A percentile compares a stretch with the other conserved stretches of the same genome.
phyloP scores from a whole-genome alignment of 2,329 filamentous ascomycete species.

The Ophiostoma sp. region DNA sequence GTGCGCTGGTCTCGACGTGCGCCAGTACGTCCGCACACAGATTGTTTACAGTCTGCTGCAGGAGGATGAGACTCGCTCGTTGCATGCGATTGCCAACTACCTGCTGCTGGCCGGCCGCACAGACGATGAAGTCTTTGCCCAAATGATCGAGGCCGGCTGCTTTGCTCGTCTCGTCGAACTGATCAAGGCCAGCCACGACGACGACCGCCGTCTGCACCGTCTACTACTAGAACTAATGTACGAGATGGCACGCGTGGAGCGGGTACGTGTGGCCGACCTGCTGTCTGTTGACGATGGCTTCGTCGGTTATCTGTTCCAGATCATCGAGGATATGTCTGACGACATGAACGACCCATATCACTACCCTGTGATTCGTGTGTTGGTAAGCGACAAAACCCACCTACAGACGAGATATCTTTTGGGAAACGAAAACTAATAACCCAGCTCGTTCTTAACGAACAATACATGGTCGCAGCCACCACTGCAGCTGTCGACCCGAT shows the following conservation, averaged over 20 bases:
- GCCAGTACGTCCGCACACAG: constrained; percentile 86
- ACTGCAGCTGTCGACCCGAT: constrained; percentile 47
- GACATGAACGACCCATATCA: constrained; percentile 93
- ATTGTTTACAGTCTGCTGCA: constrained; percentile 88
- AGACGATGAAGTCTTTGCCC: constrained; percentile 75
- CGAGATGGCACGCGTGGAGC: constrained; percentile 93
- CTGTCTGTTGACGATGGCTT: constrained; percentile 77
- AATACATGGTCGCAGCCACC: constrained; percentile 84
- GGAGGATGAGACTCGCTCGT: constrained; percentile 78
- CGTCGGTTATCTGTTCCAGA: constrained; percentile 76
- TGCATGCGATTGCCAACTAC: constrained; percentile 81
- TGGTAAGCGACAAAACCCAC: constrained; percentile 57
- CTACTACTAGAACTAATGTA: constrained; percentile 86
- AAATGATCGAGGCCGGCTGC: constrained; percentile 83
- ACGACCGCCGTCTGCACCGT: constrained; percentile 72
- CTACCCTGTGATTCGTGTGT: constrained; percentile 87
- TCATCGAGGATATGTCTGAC: constrained; percentile 84
- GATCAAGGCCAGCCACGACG: constrained; percentile 64
- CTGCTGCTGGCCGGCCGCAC: constrained; percentile 82
- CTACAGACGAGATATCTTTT: neutral
- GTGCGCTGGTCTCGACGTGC: constrained; percentile 62
- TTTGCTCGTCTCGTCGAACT: constrained; percentile 83
- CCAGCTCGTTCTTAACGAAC: constrained; percentile 92
- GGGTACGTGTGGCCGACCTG: constrained; percentile 74
- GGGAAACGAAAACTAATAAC: neutral